These are phyloP conservation scores for Grifola frondosa DNA, from an alignment of 1,284 basidiomycete genomes.

Conservation along the genomic window DNA sequence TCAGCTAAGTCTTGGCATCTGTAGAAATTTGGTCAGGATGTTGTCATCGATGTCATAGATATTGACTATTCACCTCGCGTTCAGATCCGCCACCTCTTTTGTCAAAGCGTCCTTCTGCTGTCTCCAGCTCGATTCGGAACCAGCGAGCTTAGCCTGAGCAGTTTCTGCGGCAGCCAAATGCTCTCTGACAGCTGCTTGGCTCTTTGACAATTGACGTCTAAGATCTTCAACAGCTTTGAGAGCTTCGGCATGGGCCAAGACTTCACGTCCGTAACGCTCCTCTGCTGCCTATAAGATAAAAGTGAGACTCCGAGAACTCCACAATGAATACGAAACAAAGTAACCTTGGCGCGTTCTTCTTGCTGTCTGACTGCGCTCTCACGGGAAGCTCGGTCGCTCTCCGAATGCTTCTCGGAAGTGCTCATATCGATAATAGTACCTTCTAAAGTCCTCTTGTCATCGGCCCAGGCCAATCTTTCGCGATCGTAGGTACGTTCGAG, in stretches of 20 bases:
- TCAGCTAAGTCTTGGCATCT: slow-evolving; percentile 75
- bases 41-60: not conserved
- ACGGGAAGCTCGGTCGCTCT: slow-evolving; percentile 60
- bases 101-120: slow-evolving; percentile 76
- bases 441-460: slow-evolving; percentile 79
- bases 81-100: slow-evolving; percentile 75
- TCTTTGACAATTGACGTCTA: slow-evolving; percentile 57
- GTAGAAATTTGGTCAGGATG: slow-evolving; percentile 1
- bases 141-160: slow-evolving; percentile 66
- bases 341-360: slow-evolving; percentile 70
- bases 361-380: slow-evolving; percentile 65
- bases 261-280: slow-evolving; percentile 76
- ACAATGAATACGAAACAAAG: slow-evolving; percentile 7
- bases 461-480: slow-evolving; percentile 67
- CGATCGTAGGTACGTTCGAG: slow-evolving; percentile 63
- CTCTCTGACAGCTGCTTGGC: slow-evolving; percentile 55
- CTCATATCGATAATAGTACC: slow-evolving; percentile 76
- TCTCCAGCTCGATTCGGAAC: slow-evolving; percentile 78
- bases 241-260: slow-evolving; percentile 81
- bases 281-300: slow-evolving; percentile 62
- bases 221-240: slow-evolving; percentile 71
- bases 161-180: slow-evolving; percentile 65
- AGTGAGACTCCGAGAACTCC: not conserved
- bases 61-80: slow-evolving; percentile 51
- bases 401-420: slow-evolving; percentile 63